Base-by-base conservation (phyloP, 441 rosid species). In the Adansonia gregorii region DNA sequence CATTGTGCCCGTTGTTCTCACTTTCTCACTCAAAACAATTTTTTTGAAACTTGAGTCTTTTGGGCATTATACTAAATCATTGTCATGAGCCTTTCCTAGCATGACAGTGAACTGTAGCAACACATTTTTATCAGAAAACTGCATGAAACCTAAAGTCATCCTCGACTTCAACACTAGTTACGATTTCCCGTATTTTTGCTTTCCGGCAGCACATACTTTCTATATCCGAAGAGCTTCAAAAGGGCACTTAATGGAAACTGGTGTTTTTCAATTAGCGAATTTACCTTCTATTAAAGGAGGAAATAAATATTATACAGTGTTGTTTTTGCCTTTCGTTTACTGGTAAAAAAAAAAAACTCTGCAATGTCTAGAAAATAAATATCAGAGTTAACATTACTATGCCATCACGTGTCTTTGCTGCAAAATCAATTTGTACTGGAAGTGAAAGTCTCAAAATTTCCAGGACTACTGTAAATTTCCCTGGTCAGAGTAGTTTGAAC, bases 401-500 rank as follows among this genome's bases (percentile, higher is more conserved):
- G 67, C 59, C 71, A 72, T 59, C 67, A 51, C 46, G 74, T 75
- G 71, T 77, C 61, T 78, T 76, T 69, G 72, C 82, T 59, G 67
- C 65, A 46, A 80, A 79, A 81, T 58, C 72, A 52, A 76, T 35
- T 67, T 27, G 63, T 79, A 78, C 67, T 17, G 56, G 15, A 74
- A 48, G 15, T 3, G 64, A 56, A 83, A 54, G 63, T 72, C 83
- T 74, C 60, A 75, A 66, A 79, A 79, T 67, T 8, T 78, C 61
- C 70, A 48, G 24, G 46, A 43, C 76, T 54, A 73, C 39, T 48
- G 71, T 77, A 78, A 52, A 52, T 41, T 24, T 66, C 73, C 66
- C 65, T 14, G 65, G n/a, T 76, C 78, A 11, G 78, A 76, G 54
- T 89, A 92, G 74, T 85, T 86, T 91, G 80, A 88, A 64, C 43